A percentile compares a stretch with the other conserved stretches of the same genome.
These are phyloP conservation scores for Linum lewisii DNA, from an alignment of 345 rosid genomes.

Conservation along the genomic window DNA sequence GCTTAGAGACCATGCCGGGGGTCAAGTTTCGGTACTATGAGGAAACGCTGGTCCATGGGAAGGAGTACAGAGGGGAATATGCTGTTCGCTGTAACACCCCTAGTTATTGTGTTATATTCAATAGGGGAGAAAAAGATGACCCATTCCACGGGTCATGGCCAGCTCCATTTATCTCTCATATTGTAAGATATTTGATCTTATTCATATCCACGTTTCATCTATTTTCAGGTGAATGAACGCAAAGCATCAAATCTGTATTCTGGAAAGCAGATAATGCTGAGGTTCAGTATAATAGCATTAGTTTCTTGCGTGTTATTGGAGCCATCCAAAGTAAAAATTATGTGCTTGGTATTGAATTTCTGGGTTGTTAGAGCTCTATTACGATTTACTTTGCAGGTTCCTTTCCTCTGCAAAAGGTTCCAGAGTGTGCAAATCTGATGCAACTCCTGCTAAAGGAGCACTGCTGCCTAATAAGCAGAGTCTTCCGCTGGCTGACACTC, in stretches of 20 bases:
- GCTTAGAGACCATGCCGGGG: not conserved
- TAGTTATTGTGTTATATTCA: no score
- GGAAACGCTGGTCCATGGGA: not conserved
- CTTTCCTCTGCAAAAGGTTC: conserved; percentile 53
- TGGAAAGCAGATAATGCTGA: conserved; percentile 50
- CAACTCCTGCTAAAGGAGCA: conserved; percentile 59
- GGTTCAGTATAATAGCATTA: conserved; percentile 27
- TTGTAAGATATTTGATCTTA: not conserved
- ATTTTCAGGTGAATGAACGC: conserved; percentile 68
- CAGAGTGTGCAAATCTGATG: conserved; percentile 46
- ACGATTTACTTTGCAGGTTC: conserved; percentile 39
- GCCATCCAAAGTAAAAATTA: not conserved
- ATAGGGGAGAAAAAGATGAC: not conserved
- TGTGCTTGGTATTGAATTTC: not conserved
- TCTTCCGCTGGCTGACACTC: conserved; percentile 31
- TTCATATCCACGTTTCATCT: conserved; percentile 7
- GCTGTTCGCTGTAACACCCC: not conserved
- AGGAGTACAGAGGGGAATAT: not conserved
- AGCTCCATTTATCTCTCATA: not conserved
- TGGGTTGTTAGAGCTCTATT: conserved; percentile 10
- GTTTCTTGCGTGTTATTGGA: not conserved
- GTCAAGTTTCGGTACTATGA: not conserved
- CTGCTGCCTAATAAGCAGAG: conserved; percentile 38
- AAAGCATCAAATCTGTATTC: conserved; percentile 43
- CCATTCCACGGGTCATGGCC: not conserved